These are phyloP conservation scores for Barnettozyma botsteinii DNA, from an alignment of 805 yeast species.

Conservation along the genomic window DNA sequence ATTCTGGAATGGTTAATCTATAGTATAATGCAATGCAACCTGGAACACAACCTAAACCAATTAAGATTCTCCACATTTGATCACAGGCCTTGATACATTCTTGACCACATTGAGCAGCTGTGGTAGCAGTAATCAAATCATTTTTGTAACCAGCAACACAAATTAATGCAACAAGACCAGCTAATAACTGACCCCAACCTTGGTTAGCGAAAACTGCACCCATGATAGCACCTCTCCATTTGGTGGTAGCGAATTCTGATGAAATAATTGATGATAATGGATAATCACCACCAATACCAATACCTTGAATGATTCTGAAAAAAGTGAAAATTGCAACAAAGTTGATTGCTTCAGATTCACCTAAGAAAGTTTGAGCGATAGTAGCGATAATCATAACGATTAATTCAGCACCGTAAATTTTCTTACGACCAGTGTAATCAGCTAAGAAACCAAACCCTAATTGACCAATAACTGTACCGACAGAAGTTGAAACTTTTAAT, in stretches of 20 bases:
- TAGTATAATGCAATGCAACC: slow-evolving; percentile 79
- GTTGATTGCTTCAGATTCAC: slow-evolving; percentile 63
- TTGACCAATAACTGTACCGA: slow-evolving; percentile 92
- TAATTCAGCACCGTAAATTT: slow-evolving; percentile 80
- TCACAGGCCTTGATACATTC: slow-evolving; percentile 75
- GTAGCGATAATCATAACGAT: slow-evolving; percentile 80
- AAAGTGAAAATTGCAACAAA: slow-evolving; percentile 70
- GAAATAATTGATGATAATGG: slow-evolving; percentile 91
- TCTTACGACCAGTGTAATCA: slow-evolving; percentile 80
- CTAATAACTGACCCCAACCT: slow-evolving; percentile 91
- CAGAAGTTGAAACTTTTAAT: slow-evolving; percentile 84
- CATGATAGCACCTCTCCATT: slow-evolving; percentile 98
- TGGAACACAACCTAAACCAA: slow-evolving; percentile 90
- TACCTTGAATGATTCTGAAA: slow-evolving; percentile 85
- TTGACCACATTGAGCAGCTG: slow-evolving; percentile 55
- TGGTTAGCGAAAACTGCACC: slow-evolving; percentile 95
- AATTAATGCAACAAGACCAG: slow-evolving; percentile 77
- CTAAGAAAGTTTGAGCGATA: slow-evolving; percentile 68
- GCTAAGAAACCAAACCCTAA: slow-evolving; percentile 77
- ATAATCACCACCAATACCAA: slow-evolving; percentile 97
- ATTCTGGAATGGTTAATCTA: slow-evolving; percentile 92
- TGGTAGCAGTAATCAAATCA: slow-evolving; percentile 46
- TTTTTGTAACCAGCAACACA: slow-evolving; percentile 73
- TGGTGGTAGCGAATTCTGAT: slow-evolving; percentile 88
- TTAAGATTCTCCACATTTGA: slow-evolving; percentile 89